Percentiles rank a stretch among this genome's conserved stretches.
These are phyloP conservation scores for Neofusicoccum umdonicola DNA, from an alignment of 2,329 filamentous ascomycete species.

Conservation along the genomic window DNA sequence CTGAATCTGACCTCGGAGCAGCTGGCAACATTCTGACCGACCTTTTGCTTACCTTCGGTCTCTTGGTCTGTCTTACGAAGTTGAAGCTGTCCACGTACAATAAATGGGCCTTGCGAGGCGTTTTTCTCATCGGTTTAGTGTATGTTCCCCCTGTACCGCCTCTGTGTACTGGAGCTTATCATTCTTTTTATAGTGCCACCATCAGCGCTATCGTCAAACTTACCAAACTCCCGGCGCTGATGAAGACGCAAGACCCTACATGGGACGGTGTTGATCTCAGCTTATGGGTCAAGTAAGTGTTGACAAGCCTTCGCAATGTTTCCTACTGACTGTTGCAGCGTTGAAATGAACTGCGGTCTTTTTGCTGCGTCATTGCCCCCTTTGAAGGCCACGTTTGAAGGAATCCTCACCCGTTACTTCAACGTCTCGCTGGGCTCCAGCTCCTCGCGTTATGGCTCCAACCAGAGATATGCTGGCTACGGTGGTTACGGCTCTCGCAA, in stretches of 20 bases:
- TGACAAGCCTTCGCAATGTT: too few species aligned
- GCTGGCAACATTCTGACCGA: slow-evolving; percentile 28
- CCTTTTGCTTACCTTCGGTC: slow-evolving; percentile 28
- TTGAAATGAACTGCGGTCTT: slow-evolving; percentile 7
- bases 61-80: slow-evolving; percentile 27
- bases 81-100: slow-evolving; percentile 27
- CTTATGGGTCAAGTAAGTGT: slow-evolving; percentile 22
- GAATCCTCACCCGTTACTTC: background rate
- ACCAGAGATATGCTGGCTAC: background rate
- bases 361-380: background rate
- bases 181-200: slow-evolving; percentile 22
- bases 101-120: slow-evolving; percentile 26
- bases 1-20: background rate
- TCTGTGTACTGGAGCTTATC: background rate
- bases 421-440: background rate
- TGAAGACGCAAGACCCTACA: slow-evolving; percentile 25
- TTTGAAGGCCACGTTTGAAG: background rate
- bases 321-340: background rate
- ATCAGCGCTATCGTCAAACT: slow-evolving; percentile 29
- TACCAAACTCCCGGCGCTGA: slow-evolving; percentile 26
- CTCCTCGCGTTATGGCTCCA: background rate
- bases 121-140: slow-evolving; percentile 30
- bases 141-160: slow-evolving; percentile 15
- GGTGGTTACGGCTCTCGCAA: background rate
- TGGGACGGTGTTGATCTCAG: slow-evolving; percentile 26